These are phyloP conservation scores for Thozetella sp. DNA, from an alignment of 495 filamentous ascomycete genomes.

Conservation along the genomic window DNA sequence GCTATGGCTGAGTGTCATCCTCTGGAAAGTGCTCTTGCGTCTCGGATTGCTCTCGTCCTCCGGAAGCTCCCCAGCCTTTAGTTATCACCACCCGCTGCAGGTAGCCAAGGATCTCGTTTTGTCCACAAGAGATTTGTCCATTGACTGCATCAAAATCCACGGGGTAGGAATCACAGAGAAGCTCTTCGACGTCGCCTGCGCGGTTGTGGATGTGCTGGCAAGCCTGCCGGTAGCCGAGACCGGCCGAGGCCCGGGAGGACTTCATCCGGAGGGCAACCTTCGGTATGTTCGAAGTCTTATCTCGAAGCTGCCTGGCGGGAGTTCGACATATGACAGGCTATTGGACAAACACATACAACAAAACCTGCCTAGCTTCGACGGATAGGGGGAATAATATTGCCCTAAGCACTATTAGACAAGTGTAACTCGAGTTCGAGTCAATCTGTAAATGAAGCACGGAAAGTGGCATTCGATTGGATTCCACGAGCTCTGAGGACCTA, in stretches of 20 bases:
- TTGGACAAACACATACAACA: slow-evolving; percentile 24
- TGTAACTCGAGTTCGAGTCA: no score
- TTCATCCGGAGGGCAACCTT: slow-evolving; percentile 5
- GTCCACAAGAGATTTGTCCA: slow-evolving; percentile 52
- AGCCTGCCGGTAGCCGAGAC: slow-evolving; percentile 18
- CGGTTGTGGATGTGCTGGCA: slow-evolving; percentile 54
- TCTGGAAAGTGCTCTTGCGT: slow-evolving; percentile 64
- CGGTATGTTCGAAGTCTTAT: slow-evolving; percentile 22
- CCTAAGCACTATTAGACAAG: no score
- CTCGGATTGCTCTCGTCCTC: slow-evolving; percentile 20
- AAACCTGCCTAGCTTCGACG: slow-evolving; percentile 16
- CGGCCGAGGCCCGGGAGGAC: background rate
- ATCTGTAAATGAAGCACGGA: no score
- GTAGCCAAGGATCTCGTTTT: slow-evolving; percentile 56
- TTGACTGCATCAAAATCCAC: slow-evolving; percentile 59
- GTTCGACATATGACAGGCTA: slow-evolving; percentile 21
- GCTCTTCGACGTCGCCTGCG: slow-evolving; percentile 57
- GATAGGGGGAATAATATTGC: no score
- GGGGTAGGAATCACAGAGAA: slow-evolving; percentile 63
- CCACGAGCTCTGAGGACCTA: no score
- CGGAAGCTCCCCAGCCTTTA: background rate
- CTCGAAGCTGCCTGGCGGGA: slow-evolving; percentile 17
- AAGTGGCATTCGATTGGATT: no score
- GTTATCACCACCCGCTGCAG: slow-evolving; percentile 55
- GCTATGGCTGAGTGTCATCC: slow-evolving; percentile 72